Evolutionary conservation across 164 flowering plant genomes (phyloP).

Genomic region (Magnolia officinalis): DNA sequence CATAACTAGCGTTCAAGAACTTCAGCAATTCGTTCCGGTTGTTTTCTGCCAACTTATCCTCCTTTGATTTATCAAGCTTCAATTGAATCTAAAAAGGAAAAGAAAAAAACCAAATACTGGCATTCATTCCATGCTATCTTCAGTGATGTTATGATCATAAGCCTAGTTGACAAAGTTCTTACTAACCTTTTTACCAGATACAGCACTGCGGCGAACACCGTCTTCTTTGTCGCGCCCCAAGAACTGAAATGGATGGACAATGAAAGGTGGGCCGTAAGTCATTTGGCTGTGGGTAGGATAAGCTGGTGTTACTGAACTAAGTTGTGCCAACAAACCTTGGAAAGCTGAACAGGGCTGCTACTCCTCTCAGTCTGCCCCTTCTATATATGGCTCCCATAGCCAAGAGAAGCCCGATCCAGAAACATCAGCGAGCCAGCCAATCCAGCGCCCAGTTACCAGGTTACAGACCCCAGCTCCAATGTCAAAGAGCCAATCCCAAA

Average conservation of each 20-base stretch:
- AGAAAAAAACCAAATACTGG: conserved; percentile 2
- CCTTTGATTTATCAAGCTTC: conserved; percentile 93
- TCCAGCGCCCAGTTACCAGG: conserved; percentile 56
- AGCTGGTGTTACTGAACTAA: neutral
- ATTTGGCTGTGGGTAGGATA: neutral
- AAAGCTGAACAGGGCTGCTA: conserved; percentile 90
- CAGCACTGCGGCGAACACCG: conserved; percentile 91
- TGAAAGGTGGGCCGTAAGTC: conserved; percentile 2
- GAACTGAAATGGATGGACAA: conserved; percentile 45
- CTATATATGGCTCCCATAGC: conserved; percentile 83
- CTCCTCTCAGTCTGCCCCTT: conserved; percentile 59
- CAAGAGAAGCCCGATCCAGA: conserved; percentile 54
- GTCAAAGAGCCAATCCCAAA: conserved; percentile 74
- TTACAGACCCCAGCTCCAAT: conserved; percentile 95
- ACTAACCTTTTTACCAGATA: conserved; percentile 92
- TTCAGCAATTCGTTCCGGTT: conserved; percentile 84
- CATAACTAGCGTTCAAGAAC: conserved; percentile 94
- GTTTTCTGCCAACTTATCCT: conserved; percentile 82
- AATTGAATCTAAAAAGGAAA: conserved; percentile 52
- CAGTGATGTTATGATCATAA: neutral
- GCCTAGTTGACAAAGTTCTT: neutral
- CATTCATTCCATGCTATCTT: neutral
- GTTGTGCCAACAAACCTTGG: conserved; percentile 54
- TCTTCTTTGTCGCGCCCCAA: conserved; percentile 84
- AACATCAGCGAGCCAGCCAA: conserved; percentile 57